Evolutionary conservation across 495 filamentous ascomycete genomes (phyloP).

Genomic region (Neurospora sp.): DNA sequence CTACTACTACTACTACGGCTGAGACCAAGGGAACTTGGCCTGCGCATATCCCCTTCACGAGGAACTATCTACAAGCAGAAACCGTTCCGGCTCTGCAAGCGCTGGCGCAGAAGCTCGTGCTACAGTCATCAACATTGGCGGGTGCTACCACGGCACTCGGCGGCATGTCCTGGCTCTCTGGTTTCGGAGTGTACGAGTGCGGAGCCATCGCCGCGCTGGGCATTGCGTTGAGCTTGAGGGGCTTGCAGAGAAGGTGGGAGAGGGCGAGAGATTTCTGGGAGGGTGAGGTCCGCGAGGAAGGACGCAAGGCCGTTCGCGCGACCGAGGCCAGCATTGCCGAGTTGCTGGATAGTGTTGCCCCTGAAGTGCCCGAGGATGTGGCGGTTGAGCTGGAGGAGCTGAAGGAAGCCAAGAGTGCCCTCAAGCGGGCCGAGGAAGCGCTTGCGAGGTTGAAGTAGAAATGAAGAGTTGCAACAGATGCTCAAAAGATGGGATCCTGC

Average conservation of each 20-base stretch:
- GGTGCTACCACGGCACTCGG: slow-evolving; percentile 53
- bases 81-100: slow-evolving; percentile 71
- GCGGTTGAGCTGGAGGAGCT: slow-evolving; percentile 24
- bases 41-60: slow-evolving; percentile 45
- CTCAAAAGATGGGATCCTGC: neutral
- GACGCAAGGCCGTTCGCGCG: slow-evolving; percentile 57
- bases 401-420: slow-evolving; percentile 43
- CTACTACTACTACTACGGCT: neutral
- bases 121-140: slow-evolving; percentile 62
- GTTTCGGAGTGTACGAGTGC: slow-evolving; percentile 56
- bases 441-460: slow-evolving; percentile 13
- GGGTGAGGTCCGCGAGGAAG: slow-evolving; percentile 68
- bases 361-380: slow-evolving; percentile 18
- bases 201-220: slow-evolving; percentile 73
- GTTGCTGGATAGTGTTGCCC: slow-evolving; percentile 37
- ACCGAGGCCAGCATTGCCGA: slow-evolving; percentile 55
- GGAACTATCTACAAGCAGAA: slow-evolving; percentile 47
- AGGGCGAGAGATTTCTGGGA: slow-evolving; percentile 60
- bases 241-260: slow-evolving; percentile 77
- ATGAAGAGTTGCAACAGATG: neutral
- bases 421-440: slow-evolving; percentile 38
- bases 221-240: slow-evolving; percentile 57
- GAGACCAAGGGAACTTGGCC: slow-evolving; percentile 23
- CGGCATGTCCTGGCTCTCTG: slow-evolving; percentile 57
- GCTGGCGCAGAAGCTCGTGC: slow-evolving; percentile 64